These are phyloP conservation scores for Leishmania aethiopica DNA, from an alignment of 208 protist species.

Conservation along the genomic window DNA sequence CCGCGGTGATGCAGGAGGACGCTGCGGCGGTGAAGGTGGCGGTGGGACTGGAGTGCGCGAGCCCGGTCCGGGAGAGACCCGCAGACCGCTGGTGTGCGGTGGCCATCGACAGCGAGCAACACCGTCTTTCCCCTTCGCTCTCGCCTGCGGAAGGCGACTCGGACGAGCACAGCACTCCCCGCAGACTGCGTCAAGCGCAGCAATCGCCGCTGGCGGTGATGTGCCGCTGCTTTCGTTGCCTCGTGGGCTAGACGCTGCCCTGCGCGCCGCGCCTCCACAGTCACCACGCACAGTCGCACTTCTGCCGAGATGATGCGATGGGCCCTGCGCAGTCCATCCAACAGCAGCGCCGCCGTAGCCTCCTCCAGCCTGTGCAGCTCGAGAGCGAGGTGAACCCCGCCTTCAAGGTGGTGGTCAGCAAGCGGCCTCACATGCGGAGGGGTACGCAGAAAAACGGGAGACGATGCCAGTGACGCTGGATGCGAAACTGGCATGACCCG, in stretches of 20 bases:
- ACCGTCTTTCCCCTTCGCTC: background rate
- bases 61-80: background rate
- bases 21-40: background rate
- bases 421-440: background rate
- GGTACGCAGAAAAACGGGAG: background rate
- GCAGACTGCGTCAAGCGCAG: background rate
- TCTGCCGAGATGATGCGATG: constrained; percentile 14
- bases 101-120: background rate
- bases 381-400: constrained; percentile 29
- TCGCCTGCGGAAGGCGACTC: background rate
- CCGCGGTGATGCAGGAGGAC: background rate
- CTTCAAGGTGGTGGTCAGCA: background rate
- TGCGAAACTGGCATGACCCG: background rate
- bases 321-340: constrained; percentile 28
- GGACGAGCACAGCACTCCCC: background rate
- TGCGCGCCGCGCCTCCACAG: constrained; percentile 17
- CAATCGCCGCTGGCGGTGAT: constrained; percentile 5
- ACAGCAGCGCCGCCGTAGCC: constrained; percentile 18
- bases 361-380: constrained; percentile 30
- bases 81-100: background rate
- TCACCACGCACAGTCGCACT: constrained; percentile 23
- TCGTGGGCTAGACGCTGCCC: constrained; percentile 19
- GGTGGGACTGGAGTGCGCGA: background rate
- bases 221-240: constrained; percentile 2
- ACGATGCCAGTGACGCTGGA: background rate